These are phyloP conservation scores for Paecilomyces variotii DNA, from an alignment of 2,329 filamentous ascomycete species.

Conservation along the genomic window DNA sequence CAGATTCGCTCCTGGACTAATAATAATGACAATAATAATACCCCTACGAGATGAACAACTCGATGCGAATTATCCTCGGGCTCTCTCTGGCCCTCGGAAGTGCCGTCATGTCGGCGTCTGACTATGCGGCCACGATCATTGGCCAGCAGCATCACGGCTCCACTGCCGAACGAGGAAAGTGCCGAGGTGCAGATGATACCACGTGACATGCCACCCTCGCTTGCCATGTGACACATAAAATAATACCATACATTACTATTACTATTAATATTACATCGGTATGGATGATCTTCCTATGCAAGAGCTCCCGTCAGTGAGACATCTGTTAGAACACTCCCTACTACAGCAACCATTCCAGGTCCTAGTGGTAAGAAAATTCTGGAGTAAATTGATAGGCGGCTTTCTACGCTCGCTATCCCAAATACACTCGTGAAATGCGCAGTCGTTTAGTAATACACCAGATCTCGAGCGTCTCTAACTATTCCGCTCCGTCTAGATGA, in stretches of 20 bases:
- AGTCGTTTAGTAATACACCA: slow-evolving; percentile 30
- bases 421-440: slow-evolving; percentile 3
- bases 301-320: no score
- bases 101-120: not conserved
- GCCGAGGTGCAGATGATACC: slow-evolving; percentile 10
- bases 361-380: not conserved
- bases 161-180: slow-evolving; percentile 8
- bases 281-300: no score
- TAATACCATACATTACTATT: no score
- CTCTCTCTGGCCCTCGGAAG: not conserved
- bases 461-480: slow-evolving; percentile 8
- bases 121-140: slow-evolving; percentile 7
- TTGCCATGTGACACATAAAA: not conserved
- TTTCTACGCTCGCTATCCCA: not conserved
- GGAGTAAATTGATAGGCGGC: not conserved
- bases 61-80: not conserved
- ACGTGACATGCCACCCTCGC: not conserved
- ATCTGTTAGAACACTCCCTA: no score
- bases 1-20: no score
- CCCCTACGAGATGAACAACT: not conserved
- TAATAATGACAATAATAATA: no score
- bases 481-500: not conserved
- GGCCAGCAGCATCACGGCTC: slow-evolving; percentile 11
- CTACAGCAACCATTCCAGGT: no score
- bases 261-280: no score